A percentile compares a stretch with the other conserved stretches of the same genome.
Conservation (phyloP, 768 basidiomycete genomes). For the Favolaschia claudopus region DNA sequence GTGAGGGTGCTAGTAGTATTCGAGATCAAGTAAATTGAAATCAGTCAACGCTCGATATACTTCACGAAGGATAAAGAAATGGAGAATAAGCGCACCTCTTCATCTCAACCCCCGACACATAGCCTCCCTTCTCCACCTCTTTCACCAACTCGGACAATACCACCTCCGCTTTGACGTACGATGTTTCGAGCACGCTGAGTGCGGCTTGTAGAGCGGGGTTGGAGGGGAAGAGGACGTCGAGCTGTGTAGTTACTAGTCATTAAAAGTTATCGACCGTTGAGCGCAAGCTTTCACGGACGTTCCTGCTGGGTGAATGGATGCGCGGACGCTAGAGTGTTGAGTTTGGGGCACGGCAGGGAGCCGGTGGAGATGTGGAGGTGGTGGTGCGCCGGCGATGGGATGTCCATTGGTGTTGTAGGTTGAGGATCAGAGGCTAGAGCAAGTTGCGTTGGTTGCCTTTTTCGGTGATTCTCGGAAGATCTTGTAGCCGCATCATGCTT, state of each 20-base stretch:
- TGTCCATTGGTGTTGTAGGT: too few relatives aligned
- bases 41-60: too few relatives aligned
- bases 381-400: not conserved
- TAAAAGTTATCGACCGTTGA: not conserved
- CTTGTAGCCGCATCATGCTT: too few relatives aligned
- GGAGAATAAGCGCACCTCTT: slow-evolving; percentile 34
- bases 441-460: too few relatives aligned
- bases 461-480: too few relatives aligned
- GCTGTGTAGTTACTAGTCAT: slow-evolving; percentile 41
- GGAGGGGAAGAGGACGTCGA: slow-evolving; percentile 70
- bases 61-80: not conserved
- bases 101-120: slow-evolving; percentile 30
- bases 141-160: slow-evolving; percentile 53
- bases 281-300: slow-evolving; percentile 22
- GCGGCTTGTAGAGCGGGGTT: slow-evolving; percentile 43
- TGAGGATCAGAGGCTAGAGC: too few relatives aligned
- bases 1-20: slow-evolving; percentile 42
- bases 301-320: slow-evolving; percentile 57
- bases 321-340: slow-evolving; percentile 36
- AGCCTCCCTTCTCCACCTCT: slow-evolving; percentile 42
- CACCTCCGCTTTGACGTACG: slow-evolving; percentile 53
- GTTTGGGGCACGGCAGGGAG: slow-evolving; percentile 6
- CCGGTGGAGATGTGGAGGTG: slow-evolving; percentile 24
- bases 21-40: not conserved
- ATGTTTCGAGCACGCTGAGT: slow-evolving; percentile 50